These are phyloP conservation scores for Kernera saxatilis DNA, from an alignment of 345 rosid species.

Conservation along the genomic window DNA sequence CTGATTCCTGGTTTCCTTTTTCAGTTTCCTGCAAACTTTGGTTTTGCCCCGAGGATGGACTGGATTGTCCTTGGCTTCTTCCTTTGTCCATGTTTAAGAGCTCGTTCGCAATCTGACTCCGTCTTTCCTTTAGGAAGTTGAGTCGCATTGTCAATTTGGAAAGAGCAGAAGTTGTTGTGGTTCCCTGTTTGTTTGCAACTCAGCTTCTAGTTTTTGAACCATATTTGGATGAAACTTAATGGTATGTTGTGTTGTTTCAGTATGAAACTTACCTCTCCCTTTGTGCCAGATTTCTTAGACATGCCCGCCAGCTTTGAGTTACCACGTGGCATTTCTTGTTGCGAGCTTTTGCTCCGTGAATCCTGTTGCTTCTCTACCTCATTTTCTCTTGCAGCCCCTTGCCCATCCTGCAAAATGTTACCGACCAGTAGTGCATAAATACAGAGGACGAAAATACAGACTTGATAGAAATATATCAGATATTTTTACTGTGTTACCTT, in stretches of 20 bases:
- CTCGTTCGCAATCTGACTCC: slow-evolving; percentile 60
- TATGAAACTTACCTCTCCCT: slow-evolving; percentile 60
- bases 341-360: slow-evolving; percentile 34
- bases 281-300: slow-evolving; percentile 55
- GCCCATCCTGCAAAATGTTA: slow-evolving; percentile 32
- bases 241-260: not conserved
- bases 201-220: not conserved
- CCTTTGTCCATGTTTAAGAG: slow-evolving; percentile 53
- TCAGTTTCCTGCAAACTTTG: slow-evolving; percentile 12
- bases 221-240: not conserved
- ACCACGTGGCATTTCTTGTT: slow-evolving; percentile 34
- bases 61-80: slow-evolving; percentile 13
- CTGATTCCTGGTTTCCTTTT: slow-evolving; percentile 7
- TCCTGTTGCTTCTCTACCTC: slow-evolving; percentile 40
- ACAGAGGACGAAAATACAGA: not conserved
- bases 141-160: slow-evolving; percentile 75
- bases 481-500: slow-evolving; percentile 43
- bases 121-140: slow-evolving; percentile 79
- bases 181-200: slow-evolving; percentile 43
- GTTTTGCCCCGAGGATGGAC: slow-evolving; percentile 12
- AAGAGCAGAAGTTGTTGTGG: slow-evolving; percentile 50
- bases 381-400: slow-evolving; percentile 31
- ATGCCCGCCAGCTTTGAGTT: slow-evolving; percentile 34
- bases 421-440: not conserved
- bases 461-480: not conserved